A percentile compares a stretch with the other conserved stretches of the same genome.
Conservation (phyloP, 129 eudicot genomes). For the Flaveria trinervia region DNA sequence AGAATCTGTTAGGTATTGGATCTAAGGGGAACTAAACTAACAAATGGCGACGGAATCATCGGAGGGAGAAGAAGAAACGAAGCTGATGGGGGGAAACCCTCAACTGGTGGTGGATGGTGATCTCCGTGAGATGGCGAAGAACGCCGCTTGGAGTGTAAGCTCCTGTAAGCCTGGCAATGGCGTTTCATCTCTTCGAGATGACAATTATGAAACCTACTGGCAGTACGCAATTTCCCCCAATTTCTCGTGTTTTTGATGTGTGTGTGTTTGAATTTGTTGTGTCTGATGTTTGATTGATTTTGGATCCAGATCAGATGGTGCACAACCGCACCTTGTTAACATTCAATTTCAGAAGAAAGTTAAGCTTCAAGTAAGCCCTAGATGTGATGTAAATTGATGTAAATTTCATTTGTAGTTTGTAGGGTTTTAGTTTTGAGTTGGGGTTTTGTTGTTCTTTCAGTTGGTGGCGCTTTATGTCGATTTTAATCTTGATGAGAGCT, state of each 20-base stretch:
- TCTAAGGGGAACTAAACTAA: neutral
- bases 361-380: conserved; percentile 59
- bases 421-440: neutral
- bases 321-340: conserved; percentile 92
- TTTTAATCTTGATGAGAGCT: conserved; percentile 98
- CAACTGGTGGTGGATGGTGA: conserved; percentile 73
- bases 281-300: conserved; percentile 26
- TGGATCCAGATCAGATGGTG: conserved; percentile 80
- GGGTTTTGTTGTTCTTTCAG: conserved; percentile 38
- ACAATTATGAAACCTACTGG: conserved; percentile 92
- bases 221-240: conserved; percentile 43
- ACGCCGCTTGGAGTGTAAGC: conserved; percentile 96
- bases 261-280: conserved; percentile 9
- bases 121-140: conserved; percentile 85
- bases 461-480: conserved; percentile 82
- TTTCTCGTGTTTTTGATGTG: neutral
- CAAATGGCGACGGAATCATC: conserved; percentile 81
- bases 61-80: conserved; percentile 92
- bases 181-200: conserved; percentile 79
- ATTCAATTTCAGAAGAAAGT: conserved; percentile 97
- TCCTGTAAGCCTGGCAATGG: conserved; percentile 96
- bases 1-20: neutral
- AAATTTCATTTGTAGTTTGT: neutral
- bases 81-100: conserved; percentile 68
- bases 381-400: neutral